Base-by-base conservation (phyloP, 1,284 basidiomycete genomes). In the Nidula niveotomentosa region DNA sequence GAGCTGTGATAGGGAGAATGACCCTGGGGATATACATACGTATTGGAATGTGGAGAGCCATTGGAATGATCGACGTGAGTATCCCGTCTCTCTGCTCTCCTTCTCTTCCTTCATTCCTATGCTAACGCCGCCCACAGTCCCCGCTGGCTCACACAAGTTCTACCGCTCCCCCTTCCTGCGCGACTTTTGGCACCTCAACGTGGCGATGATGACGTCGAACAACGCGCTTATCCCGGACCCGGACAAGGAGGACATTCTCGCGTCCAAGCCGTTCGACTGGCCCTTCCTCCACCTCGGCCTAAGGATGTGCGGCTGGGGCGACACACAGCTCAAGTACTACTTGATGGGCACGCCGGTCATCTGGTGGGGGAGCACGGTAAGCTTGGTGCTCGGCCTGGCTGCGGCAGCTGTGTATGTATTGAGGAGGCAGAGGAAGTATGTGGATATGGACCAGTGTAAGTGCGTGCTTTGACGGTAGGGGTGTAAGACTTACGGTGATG, bases 121-220 rank as follows among this genome's bases (percentile, higher is more conserved):
- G 36, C 47, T 39, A 17, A 41, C 51, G 35, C 18, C 36, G 36
- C 3, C 10, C 48, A 2, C 65, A 96, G 93, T 99, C 5, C 93
- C 94, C 3, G 65, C 84, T 4, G 96, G 92, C 3, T 81, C 96
- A 53, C 80, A 81, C 52, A 93, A 92, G 66, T 84, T 90, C 56
- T 97, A 96, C 77, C 81, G 77, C 45, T 97, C 96, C 2, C 91
- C 96, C 0, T 99, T 99, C 83, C 76, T 98, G 54, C 88, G 91
- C 54, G 96, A 99, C 74, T 98, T 99, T 74, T 95, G 94, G 86
- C 96, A 99, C 71, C 85, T 99, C 55, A 99, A 99, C 66, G 93
- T 99, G 12, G 96, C 96, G 12, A 99, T 99, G 97, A 96, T 97
- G 94, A 98, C 95, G 0, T 97, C 96, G 4, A 99, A 99, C 79